phyloP scores from a whole-genome alignment of 495 filamentous ascomycete species.

The Hyaloscypha bicolor region DNA sequence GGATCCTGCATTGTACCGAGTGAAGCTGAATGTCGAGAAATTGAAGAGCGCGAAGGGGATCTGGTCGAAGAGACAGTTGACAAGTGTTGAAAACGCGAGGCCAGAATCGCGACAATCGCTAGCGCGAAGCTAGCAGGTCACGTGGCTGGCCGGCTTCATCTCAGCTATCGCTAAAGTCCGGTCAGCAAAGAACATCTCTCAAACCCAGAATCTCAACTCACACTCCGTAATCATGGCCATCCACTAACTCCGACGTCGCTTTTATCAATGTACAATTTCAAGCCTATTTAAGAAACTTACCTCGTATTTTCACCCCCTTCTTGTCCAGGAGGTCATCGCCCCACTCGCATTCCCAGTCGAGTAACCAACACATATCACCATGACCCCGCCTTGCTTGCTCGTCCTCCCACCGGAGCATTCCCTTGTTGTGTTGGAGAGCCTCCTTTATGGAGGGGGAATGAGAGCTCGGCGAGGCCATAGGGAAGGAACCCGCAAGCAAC shows the following conservation, averaged over 20 bases:
- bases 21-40: neutral
- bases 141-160: neutral
- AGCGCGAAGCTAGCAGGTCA: conserved; percentile 7
- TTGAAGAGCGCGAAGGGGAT: neutral
- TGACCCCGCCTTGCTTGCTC: neutral
- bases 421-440: no score
- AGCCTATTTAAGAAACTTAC: no score
- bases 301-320: no score
- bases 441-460: neutral
- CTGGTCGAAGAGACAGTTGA: neutral
- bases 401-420: neutral
- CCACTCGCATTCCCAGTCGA: no score
- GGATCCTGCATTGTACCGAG: conserved; percentile 60
- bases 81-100: neutral
- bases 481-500: neutral
- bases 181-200: no score
- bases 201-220: neutral
- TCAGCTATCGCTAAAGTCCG: no score
- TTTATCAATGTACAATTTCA: no score
- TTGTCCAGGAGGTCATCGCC: no score
- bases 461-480: neutral
- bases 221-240: neutral
- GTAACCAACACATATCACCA: neutral
- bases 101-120: conserved; percentile 2
- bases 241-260: no score